Conservation (phyloP, 2,329 filamentous ascomycete species). For the Scedosporium apiospermum region DNA sequence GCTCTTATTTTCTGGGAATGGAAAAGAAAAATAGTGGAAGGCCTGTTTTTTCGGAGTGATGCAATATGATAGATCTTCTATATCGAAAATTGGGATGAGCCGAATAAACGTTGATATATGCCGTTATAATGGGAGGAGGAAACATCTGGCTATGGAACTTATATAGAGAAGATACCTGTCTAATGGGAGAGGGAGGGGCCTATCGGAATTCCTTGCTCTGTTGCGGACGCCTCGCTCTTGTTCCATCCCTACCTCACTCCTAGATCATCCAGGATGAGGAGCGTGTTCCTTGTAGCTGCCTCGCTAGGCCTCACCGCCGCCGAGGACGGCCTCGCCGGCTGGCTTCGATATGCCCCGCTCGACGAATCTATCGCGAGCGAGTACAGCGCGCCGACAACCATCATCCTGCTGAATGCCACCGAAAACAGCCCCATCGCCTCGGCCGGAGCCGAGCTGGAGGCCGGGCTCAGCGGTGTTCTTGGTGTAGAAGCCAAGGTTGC, state of each 20-base stretch:
- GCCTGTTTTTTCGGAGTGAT: no score
- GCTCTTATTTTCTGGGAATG: neutral
- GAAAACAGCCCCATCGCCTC: constrained; percentile 45
- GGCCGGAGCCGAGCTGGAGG: constrained; percentile 48
- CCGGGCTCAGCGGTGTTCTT: constrained; percentile 48
- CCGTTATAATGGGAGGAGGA: no score
- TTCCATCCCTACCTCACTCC: neutral
- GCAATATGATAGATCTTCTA: neutral
- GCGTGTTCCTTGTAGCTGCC: constrained; percentile 16
- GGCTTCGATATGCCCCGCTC: constrained; percentile 55
- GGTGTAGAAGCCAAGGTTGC: constrained; percentile 30
- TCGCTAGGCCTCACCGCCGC: constrained; percentile 30
- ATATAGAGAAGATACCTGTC: no score
- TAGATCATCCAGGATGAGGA: constrained; percentile 14
- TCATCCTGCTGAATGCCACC: constrained; percentile 45
- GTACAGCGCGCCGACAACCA: constrained; percentile 32
- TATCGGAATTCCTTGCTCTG: neutral
- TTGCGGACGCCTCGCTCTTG: no score
- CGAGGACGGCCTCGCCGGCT: constrained; percentile 52
- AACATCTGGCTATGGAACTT: no score
- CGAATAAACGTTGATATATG: no score
- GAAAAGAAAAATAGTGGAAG: no score
- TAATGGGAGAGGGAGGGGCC: neutral
- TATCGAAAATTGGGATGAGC: neutral
- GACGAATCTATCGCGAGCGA: constrained; percentile 21